Base-by-base conservation (phyloP, 495 filamentous ascomycete species). In the Opeltia flavorubescens region DNA sequence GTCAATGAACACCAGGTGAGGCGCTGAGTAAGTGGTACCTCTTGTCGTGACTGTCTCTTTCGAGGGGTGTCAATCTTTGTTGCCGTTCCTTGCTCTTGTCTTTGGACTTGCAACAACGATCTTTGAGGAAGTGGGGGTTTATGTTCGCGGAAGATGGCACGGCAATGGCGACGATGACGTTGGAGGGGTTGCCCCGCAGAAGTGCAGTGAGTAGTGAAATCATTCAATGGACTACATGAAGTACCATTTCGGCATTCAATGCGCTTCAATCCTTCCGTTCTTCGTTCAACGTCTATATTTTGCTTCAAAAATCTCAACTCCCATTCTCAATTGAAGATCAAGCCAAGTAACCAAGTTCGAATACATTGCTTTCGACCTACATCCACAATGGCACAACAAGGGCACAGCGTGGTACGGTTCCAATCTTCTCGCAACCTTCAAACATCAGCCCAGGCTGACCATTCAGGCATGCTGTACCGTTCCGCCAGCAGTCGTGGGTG, bases 401-500 rank as follows among this genome's bases (percentile, higher is more conserved):
- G 45, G 13, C 55, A 47, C 36, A 57, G 55, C 43, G 43, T 48
- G 36, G 51, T 52, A 41, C 8, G 26, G 23, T n/a, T 23, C 3
- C 13, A 9, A 26, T 12, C 6, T 13, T 21, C 7, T n/a, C 13
- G 11, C 17, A 33, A 20, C 4, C 2, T 36, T 27, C 11, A 1
- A 25, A 29, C 1, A 1, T 39, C 12, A 13, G n/a, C 9, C 6
- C 35, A 11, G 17, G 5, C 23, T 40, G 15, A 50, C 20, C 27
- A 1, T 4, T 26, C 25, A 59, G 54, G 58, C 59, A n/a, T 62
- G 66, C 55, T 68, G 66, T 55, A 69, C 66, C 13, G 67, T 77
- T 47, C 75, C 76, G 4, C 74, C 77, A 9, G 63, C 78, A 30
- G 59, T 76, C 17, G 62, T 64, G 49, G 71, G 75, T 50, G 72